These are phyloP conservation scores for Hymenoscyphus fraxineus DNA, from an alignment of 2,329 filamentous ascomycete species.

Conservation along the genomic window DNA sequence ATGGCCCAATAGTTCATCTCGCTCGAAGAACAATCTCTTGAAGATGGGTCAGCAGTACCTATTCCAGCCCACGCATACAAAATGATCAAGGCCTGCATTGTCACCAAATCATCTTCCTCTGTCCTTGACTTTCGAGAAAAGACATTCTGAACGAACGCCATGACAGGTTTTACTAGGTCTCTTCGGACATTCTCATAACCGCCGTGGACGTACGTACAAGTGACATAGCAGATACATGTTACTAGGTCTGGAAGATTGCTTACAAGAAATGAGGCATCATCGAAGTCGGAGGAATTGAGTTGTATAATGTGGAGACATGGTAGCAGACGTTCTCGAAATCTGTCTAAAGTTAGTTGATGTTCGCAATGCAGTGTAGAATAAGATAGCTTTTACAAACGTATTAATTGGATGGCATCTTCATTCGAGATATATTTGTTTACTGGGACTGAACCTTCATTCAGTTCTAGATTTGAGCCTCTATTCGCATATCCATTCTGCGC, in stretches of 20 bases:
- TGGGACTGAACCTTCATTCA: neutral
- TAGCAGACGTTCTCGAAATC: constrained; percentile 3
- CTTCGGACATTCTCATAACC: neutral
- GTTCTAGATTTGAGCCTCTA: neutral
- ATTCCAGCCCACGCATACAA: neutral
- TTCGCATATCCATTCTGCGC: neutral
- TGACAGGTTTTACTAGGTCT: neutral
- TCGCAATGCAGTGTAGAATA: neutral
- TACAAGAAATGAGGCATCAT: neutral
- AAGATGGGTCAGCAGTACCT: neutral
- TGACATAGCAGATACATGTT: constrained; percentile 6
- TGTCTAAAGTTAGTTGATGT: neutral
- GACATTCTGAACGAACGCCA: neutral
- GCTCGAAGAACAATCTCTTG: neutral
- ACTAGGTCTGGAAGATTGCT: neutral
- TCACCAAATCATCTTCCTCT: neutral
- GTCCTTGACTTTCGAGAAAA: neutral
- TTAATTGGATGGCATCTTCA: constrained; percentile 2
- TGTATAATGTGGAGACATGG: neutral
- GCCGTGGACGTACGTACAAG: constrained; percentile 1
- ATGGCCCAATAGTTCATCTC: constrained; percentile 4
- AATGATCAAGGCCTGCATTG: constrained; percentile 1
- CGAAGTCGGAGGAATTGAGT: neutral
- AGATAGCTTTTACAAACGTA: neutral
- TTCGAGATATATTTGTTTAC: neutral